Base-by-base conservation (phyloP, 225 moss, liverwort and hornwort genomes). In the Ulota crispa region DNA sequence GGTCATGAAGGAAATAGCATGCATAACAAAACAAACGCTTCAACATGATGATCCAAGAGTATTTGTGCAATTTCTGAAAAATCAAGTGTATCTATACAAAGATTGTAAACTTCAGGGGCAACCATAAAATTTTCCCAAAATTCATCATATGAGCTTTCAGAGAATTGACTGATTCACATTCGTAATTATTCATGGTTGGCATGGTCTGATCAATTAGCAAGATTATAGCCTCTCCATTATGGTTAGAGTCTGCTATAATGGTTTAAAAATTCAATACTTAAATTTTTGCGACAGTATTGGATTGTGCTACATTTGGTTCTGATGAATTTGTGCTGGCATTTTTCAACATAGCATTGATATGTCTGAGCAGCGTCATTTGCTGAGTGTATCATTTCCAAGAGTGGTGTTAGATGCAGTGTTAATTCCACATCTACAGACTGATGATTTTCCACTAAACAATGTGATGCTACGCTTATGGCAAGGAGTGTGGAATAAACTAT, bases 401-500 rank as follows among this genome's bases (percentile, higher is more conserved):
- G n/a, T 42, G 39, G 32, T 31, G n/a, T 76, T 30, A 30, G 27
- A 42, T 9, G 3, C 13, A 67, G 53, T 80, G n/a, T 61, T 67
- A 4, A 34, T 26, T 72, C 34, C 54, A 62, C 61, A 72, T 23
- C 39, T 18, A 56, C 34, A 20, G 68, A 77, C 34, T 61, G 45
- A 55, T 62, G 42, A 36, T 79, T 45, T 63, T 59, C 41, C 57
- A 63, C 9, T 62, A 14, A 42, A 43, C 43, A 72, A 73, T 62
- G 54, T 28, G 68, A 78, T 43, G 36, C 43, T 43, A n/a, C 28
- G 71, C 30, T 9, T 27, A 53, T 45, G 73, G 73, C 80, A 77
- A 67, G 61, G 83, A 76, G 78, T 80, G 72, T 72, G 80, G 52
- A 65, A 41, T 57, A n/a, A n/a, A n/a, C n/a, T n/a, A 19, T 64